Evolutionary conservation across 164 flowering plant species (phyloP).

Genomic region (Macadamia tetraphylla): DNA sequence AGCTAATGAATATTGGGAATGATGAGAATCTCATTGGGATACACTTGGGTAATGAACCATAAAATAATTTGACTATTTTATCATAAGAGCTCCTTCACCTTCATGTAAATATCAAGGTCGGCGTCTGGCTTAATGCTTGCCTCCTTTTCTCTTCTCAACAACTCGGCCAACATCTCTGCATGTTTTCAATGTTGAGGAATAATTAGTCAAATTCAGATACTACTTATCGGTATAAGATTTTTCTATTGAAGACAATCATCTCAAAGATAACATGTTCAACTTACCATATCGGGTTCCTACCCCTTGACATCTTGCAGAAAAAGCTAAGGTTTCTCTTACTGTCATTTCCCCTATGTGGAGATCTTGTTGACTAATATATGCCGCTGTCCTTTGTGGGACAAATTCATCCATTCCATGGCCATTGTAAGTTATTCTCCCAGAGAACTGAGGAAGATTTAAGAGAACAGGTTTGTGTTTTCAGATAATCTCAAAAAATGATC

Average conservation of each 20-base stretch:
- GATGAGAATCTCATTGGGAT: too few species aligned
- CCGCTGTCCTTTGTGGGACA: constrained; percentile 61
- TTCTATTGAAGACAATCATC: constrained; percentile 22
- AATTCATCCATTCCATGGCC: constrained; percentile 66
- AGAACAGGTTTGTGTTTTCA: not conserved
- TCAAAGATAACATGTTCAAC: not conserved
- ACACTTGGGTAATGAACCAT: too few species aligned
- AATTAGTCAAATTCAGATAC: constrained; percentile 17
- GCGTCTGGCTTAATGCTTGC: constrained; percentile 65
- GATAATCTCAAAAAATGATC: not conserved
- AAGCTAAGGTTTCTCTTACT: constrained; percentile 24
- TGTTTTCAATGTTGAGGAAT: not conserved
- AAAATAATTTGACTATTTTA: not conserved
- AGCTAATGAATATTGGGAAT: not conserved
- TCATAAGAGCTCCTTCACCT: constrained; percentile 26
- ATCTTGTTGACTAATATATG: constrained; percentile 62
- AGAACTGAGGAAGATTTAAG: constrained; percentile 22
- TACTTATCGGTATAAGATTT: constrained; percentile 45
- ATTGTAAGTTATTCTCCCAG: constrained; percentile 66
- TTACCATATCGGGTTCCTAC: not conserved
- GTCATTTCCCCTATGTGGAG: not conserved
- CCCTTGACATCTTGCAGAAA: constrained; percentile 35
- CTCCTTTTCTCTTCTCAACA: constrained; percentile 61
- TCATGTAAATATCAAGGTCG: constrained; percentile 71
- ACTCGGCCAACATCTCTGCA: constrained; percentile 64